These are phyloP conservation scores for Syzygium aromaticum DNA, from an alignment of 345 rosid species.

Conservation along the genomic window DNA sequence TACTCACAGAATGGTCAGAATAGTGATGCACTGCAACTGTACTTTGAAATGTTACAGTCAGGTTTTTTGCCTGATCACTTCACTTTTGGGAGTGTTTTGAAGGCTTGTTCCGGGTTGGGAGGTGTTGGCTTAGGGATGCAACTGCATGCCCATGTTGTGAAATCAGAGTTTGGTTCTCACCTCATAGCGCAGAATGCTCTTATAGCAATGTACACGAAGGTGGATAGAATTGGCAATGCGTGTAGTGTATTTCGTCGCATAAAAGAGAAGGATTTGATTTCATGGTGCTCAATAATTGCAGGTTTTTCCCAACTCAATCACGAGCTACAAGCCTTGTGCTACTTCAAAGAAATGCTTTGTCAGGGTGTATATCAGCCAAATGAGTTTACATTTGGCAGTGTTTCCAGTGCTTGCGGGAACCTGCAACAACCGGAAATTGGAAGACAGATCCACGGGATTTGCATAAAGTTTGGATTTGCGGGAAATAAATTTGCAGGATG, in stretches of 20 bases:
- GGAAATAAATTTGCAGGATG: slow-evolving; percentile 31
- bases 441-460: slow-evolving; percentile 41
- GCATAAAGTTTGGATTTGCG: slow-evolving; percentile 36
- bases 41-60: slow-evolving; percentile 29
- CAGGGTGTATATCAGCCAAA: slow-evolving; percentile 38
- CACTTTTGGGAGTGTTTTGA: slow-evolving; percentile 46
- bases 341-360: slow-evolving; percentile 35
- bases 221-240: slow-evolving; percentile 30
- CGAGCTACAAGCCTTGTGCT: slow-evolving; percentile 38
- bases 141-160: slow-evolving; percentile 44
- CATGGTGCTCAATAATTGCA: slow-evolving; percentile 51
- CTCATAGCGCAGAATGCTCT: slow-evolving; percentile 51
- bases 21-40: slow-evolving; percentile 28
- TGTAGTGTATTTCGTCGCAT: slow-evolving; percentile 32
- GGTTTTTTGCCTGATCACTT: slow-evolving; percentile 38
- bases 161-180: slow-evolving; percentile 28
- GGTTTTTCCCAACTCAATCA: slow-evolving; percentile 52
- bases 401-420: slow-evolving; percentile 44
- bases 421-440: slow-evolving; percentile 38
- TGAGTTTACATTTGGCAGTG: slow-evolving; percentile 50
- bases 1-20: slow-evolving; percentile 56
- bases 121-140: slow-evolving; percentile 36
- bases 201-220: slow-evolving; percentile 49
- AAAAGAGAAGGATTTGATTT: slow-evolving; percentile 41
- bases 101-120: slow-evolving; percentile 34